These are phyloP conservation scores for Lactifluus hygrophoroides DNA, from an alignment of 768 basidiomycete species.

Conservation along the genomic window DNA sequence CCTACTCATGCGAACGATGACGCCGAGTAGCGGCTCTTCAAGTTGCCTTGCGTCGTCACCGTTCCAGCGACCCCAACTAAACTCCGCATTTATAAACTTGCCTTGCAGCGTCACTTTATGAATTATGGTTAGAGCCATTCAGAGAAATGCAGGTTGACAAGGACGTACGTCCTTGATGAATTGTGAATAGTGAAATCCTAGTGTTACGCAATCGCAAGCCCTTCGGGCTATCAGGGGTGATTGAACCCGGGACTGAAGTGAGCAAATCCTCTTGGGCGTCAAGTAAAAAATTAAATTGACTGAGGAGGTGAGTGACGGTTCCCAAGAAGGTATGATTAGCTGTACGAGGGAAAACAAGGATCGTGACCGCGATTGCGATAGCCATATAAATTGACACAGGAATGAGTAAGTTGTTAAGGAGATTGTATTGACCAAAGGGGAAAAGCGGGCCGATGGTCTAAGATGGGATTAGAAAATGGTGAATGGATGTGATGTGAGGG, in stretches of 20 bases:
- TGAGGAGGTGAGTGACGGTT: slow-evolving; percentile 26
- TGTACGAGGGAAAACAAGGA: slow-evolving; percentile 46
- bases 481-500: background rate
- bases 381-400: slow-evolving; percentile 40
- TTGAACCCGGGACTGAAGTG: slow-evolving; percentile 18
- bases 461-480: background rate
- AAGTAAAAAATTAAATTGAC: slow-evolving; percentile 26
- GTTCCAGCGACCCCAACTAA: slow-evolving; percentile 39
- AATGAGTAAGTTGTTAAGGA: slow-evolving; percentile 36
- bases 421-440: slow-evolving; percentile 36
- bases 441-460: slow-evolving; percentile 43
- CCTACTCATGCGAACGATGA: slow-evolving; percentile 33
- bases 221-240: slow-evolving; percentile 22
- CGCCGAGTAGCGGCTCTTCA: slow-evolving; percentile 28
- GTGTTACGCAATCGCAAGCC: slow-evolving; percentile 19
- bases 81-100: slow-evolving; percentile 35
- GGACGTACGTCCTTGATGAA: slow-evolving; percentile 26
- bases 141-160: background rate
- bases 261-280: slow-evolving; percentile 30
- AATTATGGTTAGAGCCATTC: background rate
- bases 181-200: slow-evolving; percentile 22
- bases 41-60: slow-evolving; percentile 35
- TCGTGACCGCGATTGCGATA: slow-evolving; percentile 37
- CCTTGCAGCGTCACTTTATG: slow-evolving; percentile 28
- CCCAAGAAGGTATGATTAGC: slow-evolving; percentile 36